Percentiles rank a stretch among this genome's conserved stretches.
phyloP scores from a whole-genome alignment of 179 eudicot genomes.

The Silene coronaria region DNA sequence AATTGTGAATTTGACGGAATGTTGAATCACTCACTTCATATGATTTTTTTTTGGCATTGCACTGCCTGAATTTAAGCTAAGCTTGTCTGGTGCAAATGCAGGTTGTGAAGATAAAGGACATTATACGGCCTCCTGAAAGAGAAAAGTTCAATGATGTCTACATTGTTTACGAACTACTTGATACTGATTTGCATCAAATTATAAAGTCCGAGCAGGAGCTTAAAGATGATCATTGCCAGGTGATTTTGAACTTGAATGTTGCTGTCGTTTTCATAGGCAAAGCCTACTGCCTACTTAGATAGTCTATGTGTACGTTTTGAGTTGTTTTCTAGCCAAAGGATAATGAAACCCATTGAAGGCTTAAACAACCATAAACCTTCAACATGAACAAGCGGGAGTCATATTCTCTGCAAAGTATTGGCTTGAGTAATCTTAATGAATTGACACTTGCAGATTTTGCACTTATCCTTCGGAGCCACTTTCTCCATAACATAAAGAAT shows the following conservation, averaged over 20 bases:
- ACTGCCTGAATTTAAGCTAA: neutral
- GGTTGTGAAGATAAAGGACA: constrained; percentile 56
- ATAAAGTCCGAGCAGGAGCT: constrained; percentile 49
- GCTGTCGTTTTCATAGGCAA: neutral
- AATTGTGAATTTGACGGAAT: neutral
- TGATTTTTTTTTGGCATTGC: neutral
- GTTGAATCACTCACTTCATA: neutral
- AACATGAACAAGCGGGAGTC: neutral
- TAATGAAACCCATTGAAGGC: neutral
- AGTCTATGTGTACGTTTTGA: neutral
- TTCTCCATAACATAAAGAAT: neutral
- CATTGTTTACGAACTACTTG: constrained; percentile 51
- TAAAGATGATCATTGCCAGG: constrained; percentile 61
- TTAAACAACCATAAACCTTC: neutral
- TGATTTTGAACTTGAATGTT: constrained; percentile 11
- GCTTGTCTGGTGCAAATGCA: constrained; percentile 23
- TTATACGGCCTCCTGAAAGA: constrained; percentile 49
- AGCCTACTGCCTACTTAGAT: neutral
- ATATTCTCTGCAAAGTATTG: neutral
- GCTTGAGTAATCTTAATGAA: neutral
- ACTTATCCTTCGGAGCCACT: neutral
- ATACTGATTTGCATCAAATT: constrained; percentile 49
- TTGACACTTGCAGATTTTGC: neutral
- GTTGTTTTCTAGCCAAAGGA: neutral
- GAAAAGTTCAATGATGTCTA: constrained; percentile 52